A percentile compares a stretch with the other conserved stretches of the same genome.
phyloP scores from a whole-genome alignment of 164 flowering plant genomes.

The Tetracentron sinense region DNA sequence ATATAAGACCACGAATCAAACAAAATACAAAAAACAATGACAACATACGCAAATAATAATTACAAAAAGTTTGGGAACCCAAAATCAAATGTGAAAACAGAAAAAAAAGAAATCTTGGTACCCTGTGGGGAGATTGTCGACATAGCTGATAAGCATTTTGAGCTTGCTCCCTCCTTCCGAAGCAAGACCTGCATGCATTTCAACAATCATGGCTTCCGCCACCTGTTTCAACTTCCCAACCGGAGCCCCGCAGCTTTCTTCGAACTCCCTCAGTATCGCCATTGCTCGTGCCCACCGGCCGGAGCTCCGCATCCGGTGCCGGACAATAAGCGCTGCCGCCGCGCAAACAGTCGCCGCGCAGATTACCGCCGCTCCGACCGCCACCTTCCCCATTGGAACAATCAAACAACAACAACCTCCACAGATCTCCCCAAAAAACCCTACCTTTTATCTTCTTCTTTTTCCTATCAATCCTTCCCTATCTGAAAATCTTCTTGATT shows the following conservation, averaged over 20 bases:
- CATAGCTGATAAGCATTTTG: constrained; percentile 9
- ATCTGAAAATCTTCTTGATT: neutral
- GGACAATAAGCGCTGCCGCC: too few species aligned
- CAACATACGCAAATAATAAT: too few species aligned
- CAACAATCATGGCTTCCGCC: constrained; percentile 6
- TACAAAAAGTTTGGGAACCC: too few species aligned
- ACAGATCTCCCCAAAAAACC: neutral
- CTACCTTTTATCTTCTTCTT: too few species aligned
- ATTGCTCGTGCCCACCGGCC: neutral
- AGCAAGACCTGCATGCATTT: constrained; percentile 1
- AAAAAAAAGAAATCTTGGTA: too few species aligned
- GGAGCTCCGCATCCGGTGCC: neutral
- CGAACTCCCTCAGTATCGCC: constrained; percentile 6
- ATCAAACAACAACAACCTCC: neutral
- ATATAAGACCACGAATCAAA: too few species aligned
- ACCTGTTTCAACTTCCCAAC: constrained; percentile 4
- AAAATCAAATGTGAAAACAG: too few species aligned
- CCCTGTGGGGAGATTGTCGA: too few species aligned
- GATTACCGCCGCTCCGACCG: too few species aligned
- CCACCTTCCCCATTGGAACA: neutral
- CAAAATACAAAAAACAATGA: too few species aligned
- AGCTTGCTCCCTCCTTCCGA: too few species aligned
- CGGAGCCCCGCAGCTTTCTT: neutral
- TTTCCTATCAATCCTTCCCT: neutral
- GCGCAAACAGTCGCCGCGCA: too few species aligned